Conservation (phyloP, 148 eudicot species). For the Chenopodium suecicum region DNA sequence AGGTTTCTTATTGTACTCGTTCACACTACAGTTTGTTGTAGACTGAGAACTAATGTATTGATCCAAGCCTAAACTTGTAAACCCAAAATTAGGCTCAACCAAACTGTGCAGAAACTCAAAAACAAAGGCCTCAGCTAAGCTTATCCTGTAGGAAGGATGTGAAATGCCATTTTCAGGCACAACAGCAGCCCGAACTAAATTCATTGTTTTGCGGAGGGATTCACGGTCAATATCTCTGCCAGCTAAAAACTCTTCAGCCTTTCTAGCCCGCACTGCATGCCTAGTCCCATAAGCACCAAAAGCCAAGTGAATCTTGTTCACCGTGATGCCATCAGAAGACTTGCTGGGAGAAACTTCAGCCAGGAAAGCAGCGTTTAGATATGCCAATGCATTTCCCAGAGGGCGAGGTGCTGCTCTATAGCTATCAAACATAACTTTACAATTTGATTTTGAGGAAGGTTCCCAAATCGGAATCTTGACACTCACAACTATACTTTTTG, state of each 20-base stretch:
- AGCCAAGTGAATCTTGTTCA: constrained; percentile 56
- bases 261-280: constrained; percentile 70
- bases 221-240: constrained; percentile 44
- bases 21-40: neutral
- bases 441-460: constrained; percentile 28
- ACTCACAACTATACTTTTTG: constrained; percentile 52
- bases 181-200: constrained; percentile 46
- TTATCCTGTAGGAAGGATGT: constrained; percentile 56
- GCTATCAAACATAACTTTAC: constrained; percentile 60
- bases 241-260: constrained; percentile 54
- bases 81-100: constrained; percentile 19
- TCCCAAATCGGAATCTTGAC: constrained; percentile 56
- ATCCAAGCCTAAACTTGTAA: constrained; percentile 24
- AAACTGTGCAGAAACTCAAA: constrained; percentile 63
- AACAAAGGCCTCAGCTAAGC: constrained; percentile 78
- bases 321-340: constrained; percentile 29
- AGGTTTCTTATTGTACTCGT: constrained; percentile 10
- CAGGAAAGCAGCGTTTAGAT: constrained; percentile 80
- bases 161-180: constrained; percentile 64
- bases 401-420: constrained; percentile 92
- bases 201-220: constrained; percentile 56
- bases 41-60: constrained; percentile 27
- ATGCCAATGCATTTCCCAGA: constrained; percentile 79
- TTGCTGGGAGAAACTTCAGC: constrained; percentile 47
- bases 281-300: constrained; percentile 77